Conservation (phyloP, 371 early-diverging fungal species). For the Choanephora cucurbitarum region DNA sequence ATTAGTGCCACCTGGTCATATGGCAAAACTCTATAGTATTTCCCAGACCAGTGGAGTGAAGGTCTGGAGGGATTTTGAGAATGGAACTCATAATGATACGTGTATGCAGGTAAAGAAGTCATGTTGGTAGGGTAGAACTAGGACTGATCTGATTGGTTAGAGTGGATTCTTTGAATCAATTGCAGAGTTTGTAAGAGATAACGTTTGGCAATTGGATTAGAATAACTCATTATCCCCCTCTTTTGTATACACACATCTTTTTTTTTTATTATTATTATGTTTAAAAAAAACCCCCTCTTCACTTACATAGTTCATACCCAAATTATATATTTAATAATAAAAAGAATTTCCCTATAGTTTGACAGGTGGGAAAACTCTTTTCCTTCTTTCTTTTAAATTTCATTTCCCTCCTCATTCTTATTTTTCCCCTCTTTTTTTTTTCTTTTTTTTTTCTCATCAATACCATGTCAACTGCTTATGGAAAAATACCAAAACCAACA, state of each 20-base stretch:
- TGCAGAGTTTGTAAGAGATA: constrained; percentile 43
- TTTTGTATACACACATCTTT: constrained; percentile 1
- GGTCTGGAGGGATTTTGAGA: constrained; percentile 68
- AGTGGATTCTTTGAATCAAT: constrained; percentile 84
- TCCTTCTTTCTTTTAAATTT: neutral
- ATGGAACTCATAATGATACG: constrained; percentile 93
- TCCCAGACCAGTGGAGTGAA: constrained; percentile 56
- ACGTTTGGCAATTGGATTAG: constrained; percentile 33
- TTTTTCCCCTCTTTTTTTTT: constrained; percentile 11
- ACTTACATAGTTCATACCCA: too few relatives aligned
- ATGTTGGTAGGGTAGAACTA: too few relatives aligned
- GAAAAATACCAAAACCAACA: constrained; percentile 53
- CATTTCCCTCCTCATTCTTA: neutral
- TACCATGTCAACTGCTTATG: constrained; percentile 68
- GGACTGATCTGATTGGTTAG: constrained; percentile 38
- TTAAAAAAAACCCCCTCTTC: too few relatives aligned
- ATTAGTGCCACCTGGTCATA: constrained; percentile 86
- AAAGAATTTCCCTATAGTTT: neutral
- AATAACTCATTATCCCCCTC: neutral
- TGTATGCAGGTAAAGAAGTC: constrained; percentile 64
- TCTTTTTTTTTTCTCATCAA: constrained; percentile 11
- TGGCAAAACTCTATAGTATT: constrained; percentile 72
- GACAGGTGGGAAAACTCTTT: neutral
- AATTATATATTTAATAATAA: too few relatives aligned
- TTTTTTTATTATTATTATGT: too few relatives aligned